Base-by-base conservation (phyloP, 306 rosid genomes). In the Aeschynomene evenia region DNA sequence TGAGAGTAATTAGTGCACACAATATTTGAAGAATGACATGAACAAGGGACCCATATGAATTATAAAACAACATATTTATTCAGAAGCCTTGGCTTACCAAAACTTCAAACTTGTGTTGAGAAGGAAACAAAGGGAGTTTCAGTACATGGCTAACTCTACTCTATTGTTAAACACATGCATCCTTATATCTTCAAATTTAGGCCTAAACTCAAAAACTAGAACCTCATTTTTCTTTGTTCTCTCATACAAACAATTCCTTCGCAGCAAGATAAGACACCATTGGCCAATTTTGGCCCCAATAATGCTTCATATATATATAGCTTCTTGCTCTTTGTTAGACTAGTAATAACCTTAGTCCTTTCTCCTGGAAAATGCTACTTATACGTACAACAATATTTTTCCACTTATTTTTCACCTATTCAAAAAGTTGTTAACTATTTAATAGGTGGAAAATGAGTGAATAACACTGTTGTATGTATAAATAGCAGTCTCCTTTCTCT, bases 71-170 rank as follows among this genome's bases (percentile, higher is more conserved):
- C 5, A 3, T 28, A 28, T 68, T 74, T 46, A 46, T 62, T 62
- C 1, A 26, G 15, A 63, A 54, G 46, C 24, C 23, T 79, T 53
- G 29, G 23, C 26, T 42, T 26, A 55, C 56, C 49, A 54, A 20
- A 76, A 79, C 53, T 9, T 60, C 49, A 37, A 55, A 74, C 26
- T 18, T 57, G 48, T 15, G 46, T 24, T n/a, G 64, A 49, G 64
- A 78, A 50, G 46, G 66, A 62, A 76, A 70, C 61, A 63, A 55
- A 50, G 48, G 49, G 21, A 75, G 58, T 62, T 36, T 16, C 0
- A 4, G 7, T 14, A 31, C 37, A 37, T 18, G 40, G 13, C 18
- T 48, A 24, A 68, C 19, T 43, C 15, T 24, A 15, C 18, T 10
- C 53, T 20, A 15, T 14, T 2, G 22, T 60, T 33, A 33, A 31